Evolutionary conservation across 1,284 basidiomycete species (phyloP).

Genomic region (Leccinum angustisporum): DNA sequence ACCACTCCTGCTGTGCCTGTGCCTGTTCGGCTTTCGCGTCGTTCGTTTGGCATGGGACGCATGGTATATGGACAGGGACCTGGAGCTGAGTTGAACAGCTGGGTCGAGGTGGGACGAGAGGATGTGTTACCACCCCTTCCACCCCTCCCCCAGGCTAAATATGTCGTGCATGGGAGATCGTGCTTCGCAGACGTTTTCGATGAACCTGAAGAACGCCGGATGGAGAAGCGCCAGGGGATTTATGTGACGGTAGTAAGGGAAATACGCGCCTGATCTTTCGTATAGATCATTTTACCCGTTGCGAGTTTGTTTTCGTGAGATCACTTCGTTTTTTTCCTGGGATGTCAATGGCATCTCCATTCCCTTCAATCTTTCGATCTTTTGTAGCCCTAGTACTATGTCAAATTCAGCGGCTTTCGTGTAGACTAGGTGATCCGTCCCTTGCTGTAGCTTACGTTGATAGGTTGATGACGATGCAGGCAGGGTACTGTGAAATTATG

Average conservation of each 20-base stretch:
- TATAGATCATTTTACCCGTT: no score
- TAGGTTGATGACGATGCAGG: background rate
- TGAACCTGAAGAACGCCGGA: background rate
- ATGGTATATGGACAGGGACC: background rate
- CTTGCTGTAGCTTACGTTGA: slow-evolving; percentile 18
- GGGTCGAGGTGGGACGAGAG: background rate
- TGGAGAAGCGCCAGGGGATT: slow-evolving; percentile 28
- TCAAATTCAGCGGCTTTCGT: slow-evolving; percentile 2
- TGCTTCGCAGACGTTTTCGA: background rate
- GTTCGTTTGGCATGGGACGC: slow-evolving; percentile 7
- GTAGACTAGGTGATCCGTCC: slow-evolving; percentile 4
- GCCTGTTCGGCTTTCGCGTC: slow-evolving; percentile 9
- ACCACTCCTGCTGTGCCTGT: background rate
- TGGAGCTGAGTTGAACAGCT: background rate
- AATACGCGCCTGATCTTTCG: slow-evolving; percentile 9
- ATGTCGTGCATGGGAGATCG: background rate
- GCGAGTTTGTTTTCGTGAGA: background rate
- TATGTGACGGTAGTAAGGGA: slow-evolving; percentile 44
- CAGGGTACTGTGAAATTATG: background rate
- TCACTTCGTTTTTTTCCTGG: background rate
- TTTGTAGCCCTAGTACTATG: slow-evolving; percentile 29
- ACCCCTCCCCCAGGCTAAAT: slow-evolving; percentile 2
- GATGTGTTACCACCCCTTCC: background rate
- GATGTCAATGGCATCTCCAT: no score
- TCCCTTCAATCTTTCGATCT: background rate